Conservation (phyloP, 805 yeast species). For the Zygotorulaspora sp. region DNA sequence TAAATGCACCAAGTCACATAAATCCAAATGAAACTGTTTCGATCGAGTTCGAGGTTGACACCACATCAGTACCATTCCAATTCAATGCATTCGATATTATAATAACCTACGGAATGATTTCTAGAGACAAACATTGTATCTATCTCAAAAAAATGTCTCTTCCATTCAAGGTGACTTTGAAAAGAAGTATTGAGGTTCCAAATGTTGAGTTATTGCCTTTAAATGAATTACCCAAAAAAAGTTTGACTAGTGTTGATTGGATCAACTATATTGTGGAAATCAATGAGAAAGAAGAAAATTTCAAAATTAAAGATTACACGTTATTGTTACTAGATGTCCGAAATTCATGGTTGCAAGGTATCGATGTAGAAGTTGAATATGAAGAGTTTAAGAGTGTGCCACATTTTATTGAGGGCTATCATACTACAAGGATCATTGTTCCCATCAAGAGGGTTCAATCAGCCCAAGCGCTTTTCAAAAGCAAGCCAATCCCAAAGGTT, state of each 20-base stretch:
- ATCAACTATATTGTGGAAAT: conserved; percentile 24
- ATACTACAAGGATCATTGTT: conserved; percentile 57
- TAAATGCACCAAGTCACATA: conserved; percentile 18
- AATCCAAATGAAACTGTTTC: conserved; percentile 24
- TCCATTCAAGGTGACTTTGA: conserved; percentile 36
- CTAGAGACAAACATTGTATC: conserved; percentile 13
- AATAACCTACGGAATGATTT: conserved; percentile 29
- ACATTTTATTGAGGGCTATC: conserved; percentile 39
- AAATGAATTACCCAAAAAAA: conserved; percentile 29
- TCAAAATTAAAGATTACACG: conserved; percentile 50
- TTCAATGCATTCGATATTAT: conserved; percentile 23
- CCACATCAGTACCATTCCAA: conserved; percentile 22
- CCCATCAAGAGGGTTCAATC: conserved; percentile 57
- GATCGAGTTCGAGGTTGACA: conserved; percentile 25
- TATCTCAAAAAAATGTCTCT: conserved; percentile 25
- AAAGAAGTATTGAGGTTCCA: conserved; percentile 62
- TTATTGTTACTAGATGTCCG: conserved; percentile 69
- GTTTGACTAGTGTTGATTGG: conserved; percentile 27
- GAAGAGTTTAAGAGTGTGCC: conserved; percentile 27
- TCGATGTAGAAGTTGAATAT: conserved; percentile 37
- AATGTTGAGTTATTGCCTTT: conserved; percentile 67
- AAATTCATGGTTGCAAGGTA: conserved; percentile 70
- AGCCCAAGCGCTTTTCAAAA: conserved; percentile 32
- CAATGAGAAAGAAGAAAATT: conserved; percentile 10
- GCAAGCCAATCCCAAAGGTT: conserved; percentile 62